Evolutionary conservation across 345 rosid species (phyloP).

Genomic region (Heritiera littoralis): DNA sequence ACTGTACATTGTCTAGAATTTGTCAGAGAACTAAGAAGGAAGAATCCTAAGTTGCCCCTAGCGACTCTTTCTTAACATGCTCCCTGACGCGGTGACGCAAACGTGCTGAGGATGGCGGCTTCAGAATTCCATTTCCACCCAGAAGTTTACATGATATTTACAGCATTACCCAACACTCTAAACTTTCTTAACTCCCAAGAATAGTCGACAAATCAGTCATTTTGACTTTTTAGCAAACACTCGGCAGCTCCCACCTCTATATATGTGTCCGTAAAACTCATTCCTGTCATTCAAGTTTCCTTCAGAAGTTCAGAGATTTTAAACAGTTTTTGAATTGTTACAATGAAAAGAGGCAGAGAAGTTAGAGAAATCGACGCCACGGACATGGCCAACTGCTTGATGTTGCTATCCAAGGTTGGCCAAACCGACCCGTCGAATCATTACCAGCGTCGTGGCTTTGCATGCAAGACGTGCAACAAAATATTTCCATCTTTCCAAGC

Average conservation of each 20-base stretch:
- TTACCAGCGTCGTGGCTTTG: conserved; percentile 41
- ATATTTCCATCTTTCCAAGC: conserved; percentile 85
- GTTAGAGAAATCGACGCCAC: conserved; percentile 30
- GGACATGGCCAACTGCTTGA: conserved; percentile 61
- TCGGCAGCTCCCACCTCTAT: conserved; percentile 6
- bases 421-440: conserved; percentile 20
- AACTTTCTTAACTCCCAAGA: conserved; percentile 23
- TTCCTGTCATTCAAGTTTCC: not conserved
- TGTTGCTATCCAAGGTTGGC: conserved; percentile 67
- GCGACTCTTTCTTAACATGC: conserved; percentile 15
- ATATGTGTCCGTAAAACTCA: not conserved
- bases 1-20: conserved; percentile 22
- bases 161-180: not conserved
- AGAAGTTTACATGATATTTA: not conserved
- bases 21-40: not conserved
- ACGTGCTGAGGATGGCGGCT: conserved; percentile 23
- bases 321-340: not conserved
- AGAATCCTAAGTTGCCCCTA: conserved; percentile 8
- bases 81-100: conserved; percentile 37
- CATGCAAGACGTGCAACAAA: conserved; percentile 87
- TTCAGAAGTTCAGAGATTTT: not conserved
- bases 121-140: not conserved
- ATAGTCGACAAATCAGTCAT: conserved; percentile 29
- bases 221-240: conserved; percentile 4
- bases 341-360: conserved; percentile 54